Percentiles rank a stretch among this genome's conserved stretches.
Conservation (phyloP, 78 protist species). For the Cavenderia fasciculata region DNA sequence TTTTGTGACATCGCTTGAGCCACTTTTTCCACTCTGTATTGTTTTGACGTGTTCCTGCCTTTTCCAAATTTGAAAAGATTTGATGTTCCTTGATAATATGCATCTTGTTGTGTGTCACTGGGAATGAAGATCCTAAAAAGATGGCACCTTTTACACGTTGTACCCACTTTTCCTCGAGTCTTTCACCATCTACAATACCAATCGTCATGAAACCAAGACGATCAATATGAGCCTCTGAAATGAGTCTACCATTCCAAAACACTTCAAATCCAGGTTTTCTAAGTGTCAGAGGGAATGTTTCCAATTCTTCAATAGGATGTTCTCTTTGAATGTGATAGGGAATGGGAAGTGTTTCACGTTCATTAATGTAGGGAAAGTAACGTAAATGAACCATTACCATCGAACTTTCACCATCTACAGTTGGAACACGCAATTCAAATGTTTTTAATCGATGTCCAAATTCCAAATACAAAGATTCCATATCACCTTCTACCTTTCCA, state of each 20-base stretch:
- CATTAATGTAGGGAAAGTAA: constrained; percentile 57
- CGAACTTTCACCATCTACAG: background rate
- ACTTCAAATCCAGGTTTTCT: constrained; percentile 76
- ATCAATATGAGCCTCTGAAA: constrained; percentile 74
- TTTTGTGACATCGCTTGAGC: constrained; percentile 52
- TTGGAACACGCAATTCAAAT: background rate
- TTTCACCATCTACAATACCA: constrained; percentile 26
- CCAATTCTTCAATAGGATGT: background rate
- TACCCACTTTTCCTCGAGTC: constrained; percentile 48
- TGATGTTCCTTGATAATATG: constrained; percentile 68
- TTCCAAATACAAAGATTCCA: constrained; percentile 29
- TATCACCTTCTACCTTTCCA: background rate
- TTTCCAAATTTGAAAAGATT: constrained; percentile 12
- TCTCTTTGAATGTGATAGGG: constrained; percentile 10
- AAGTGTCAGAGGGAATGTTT: constrained; percentile 24
- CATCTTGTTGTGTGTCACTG: constrained; percentile 81
- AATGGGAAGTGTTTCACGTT: constrained; percentile 60
- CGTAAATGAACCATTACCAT: constrained; percentile 14
- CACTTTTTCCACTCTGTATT: constrained; percentile 41
- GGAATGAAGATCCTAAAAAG: constrained; percentile 58
- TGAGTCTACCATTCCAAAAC: constrained; percentile 79
- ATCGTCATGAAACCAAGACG: constrained; percentile 50
- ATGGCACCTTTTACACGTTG: constrained; percentile 64
- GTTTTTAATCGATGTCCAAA: constrained; percentile 25
- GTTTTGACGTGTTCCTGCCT: background rate